These are phyloP conservation scores for Isoetes engelmannii DNA, from an alignment of 83 land plant species.

Conservation along the genomic window DNA sequence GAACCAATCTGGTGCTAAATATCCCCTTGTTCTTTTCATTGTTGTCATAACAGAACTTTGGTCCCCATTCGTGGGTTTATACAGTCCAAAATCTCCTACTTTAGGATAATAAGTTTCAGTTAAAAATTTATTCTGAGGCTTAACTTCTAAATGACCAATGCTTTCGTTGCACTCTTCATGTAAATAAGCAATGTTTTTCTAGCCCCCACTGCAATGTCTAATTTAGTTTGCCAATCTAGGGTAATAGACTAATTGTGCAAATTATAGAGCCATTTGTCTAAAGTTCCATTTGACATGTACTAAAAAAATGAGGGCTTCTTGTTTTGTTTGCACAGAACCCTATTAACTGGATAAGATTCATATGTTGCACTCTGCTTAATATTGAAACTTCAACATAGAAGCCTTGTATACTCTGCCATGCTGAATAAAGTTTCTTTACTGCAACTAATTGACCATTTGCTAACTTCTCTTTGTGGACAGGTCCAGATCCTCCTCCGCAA, in stretches of 20 bases:
- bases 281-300: conserved; percentile 37
- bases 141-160: conserved; percentile 32
- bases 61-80: neutral
- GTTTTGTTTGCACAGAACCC: conserved; percentile 35
- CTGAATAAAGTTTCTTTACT: conserved; percentile 22
- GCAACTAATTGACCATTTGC: conserved; percentile 23
- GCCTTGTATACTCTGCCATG: conserved; percentile 17
- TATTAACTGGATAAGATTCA: conserved; percentile 33
- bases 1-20: neutral
- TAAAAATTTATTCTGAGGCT: conserved; percentile 31
- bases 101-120: conserved; percentile 28
- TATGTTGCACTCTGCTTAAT: conserved; percentile 38
- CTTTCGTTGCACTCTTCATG: conserved; percentile 29
- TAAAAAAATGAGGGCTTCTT: conserved; percentile 41
- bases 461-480: conserved; percentile 34
- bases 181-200: conserved; percentile 30
- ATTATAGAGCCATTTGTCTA: conserved; percentile 24
- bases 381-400: conserved; percentile 44
- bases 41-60: too few species aligned
- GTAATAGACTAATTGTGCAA: too few species aligned
- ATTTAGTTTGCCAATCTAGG: conserved; percentile 19
- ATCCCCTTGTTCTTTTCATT: neutral
- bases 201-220: conserved; percentile 30
- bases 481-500: conserved; percentile 27
- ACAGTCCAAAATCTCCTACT: conserved; percentile 27